Base-by-base conservation (phyloP, 345 rosid genomes). In the Chamaenerion angustifolium region DNA sequence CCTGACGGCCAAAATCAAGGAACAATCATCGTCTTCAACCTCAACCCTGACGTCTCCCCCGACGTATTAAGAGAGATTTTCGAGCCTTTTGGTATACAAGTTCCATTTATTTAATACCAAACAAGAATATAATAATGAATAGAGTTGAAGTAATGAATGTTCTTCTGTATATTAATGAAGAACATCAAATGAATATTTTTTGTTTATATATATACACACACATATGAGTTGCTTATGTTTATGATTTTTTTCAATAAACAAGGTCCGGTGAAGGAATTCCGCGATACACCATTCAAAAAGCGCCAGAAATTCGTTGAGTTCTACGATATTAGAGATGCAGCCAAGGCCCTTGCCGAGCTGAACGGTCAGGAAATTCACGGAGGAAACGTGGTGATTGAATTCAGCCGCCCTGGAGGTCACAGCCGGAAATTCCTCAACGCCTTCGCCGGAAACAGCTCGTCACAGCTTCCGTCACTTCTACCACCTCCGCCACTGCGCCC, bases 371-470 rank as follows among this genome's bases (percentile, higher is more conserved):
- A 68, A 48, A 78, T 92, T 56, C 46, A 49, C 8, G 89, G 95
- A 2, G 73, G 64, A 57, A 69, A 58, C 3, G 68, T 92, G 16
- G 65, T 72, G 0, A 70, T 92, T 16, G 87, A 87, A 43, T 86
- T 83, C 49, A 86, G 96, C 46, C 89, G 98, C 5, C 96, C 98
- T 7, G 98, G 96, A 16, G 98, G 98, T 41, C 64, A 61, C 35
- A 57, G 56, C 48, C 73, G 66, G 63, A 83, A 60, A 62, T 71
- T 73, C 71, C 70, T 73, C 46, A 66, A 72, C 41, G 61, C 65
- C 47, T 10, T 31, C 46, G 5, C 64, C 53, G 47, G n/a, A 59
- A 58, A 7, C 68, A 57, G 17, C 11, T 11, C 52, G 2, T 1
- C 54, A 35, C 54, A 31, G 54, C 52, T 40, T 49, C 40, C 52